phyloP scores from a whole-genome alignment of 192 early-diverging fungal species.

The Neocallimastix lanati region DNA sequence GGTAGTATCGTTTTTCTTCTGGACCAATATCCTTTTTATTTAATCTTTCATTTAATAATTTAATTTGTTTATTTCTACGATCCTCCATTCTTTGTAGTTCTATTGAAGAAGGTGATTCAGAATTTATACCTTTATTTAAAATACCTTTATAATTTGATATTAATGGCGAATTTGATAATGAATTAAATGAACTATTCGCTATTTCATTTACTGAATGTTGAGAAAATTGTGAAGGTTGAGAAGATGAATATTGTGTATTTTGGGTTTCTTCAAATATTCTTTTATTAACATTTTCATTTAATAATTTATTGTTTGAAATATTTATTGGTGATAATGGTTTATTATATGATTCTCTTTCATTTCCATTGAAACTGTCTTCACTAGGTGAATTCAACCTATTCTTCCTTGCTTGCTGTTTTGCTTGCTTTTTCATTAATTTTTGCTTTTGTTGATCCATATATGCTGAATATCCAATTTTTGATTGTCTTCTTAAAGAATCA shows the following conservation, averaged over 20 bases:
- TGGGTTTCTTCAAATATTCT: background rate
- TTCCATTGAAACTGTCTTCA: too few relatives aligned
- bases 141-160: too few relatives aligned
- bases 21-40: background rate
- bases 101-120: background rate
- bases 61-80: background rate
- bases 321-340: background rate
- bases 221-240: too few relatives aligned
- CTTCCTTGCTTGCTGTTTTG: background rate
- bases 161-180: too few relatives aligned
- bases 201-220: too few relatives aligned
- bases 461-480: background rate
- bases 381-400: background rate
- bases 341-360: too few relatives aligned
- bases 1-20: background rate
- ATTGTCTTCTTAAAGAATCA: background rate
- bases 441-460: background rate
- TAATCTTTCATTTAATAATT: background rate
- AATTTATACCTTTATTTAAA: too few relatives aligned
- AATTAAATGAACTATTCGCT: too few relatives aligned
- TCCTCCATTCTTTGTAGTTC: background rate
- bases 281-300: background rate
- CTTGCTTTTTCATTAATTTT: background rate
- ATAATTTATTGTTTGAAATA: background rate
- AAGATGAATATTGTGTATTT: too few relatives aligned